Percentiles rank a stretch among this genome's conserved stretches.
Conservation (phyloP, 441 rosid species). For the Jatropha podagrica region DNA sequence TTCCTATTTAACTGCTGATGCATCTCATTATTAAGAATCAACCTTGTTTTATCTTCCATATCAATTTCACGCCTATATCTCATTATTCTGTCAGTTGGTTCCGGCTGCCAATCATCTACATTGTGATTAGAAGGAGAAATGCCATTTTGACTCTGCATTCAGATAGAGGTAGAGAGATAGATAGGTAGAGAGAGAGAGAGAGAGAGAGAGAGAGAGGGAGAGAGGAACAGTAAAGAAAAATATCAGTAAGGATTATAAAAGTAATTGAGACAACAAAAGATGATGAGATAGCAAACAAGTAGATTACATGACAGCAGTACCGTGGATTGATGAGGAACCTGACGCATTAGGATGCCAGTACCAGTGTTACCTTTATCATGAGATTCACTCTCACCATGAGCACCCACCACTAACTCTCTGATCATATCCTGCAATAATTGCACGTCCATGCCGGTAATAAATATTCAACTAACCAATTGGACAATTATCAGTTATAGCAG, state of each 20-base stretch:
- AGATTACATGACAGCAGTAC: constrained; percentile 48
- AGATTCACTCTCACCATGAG: constrained; percentile 39
- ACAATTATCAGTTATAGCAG: constrained; percentile 4
- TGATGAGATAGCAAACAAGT: constrained; percentile 25
- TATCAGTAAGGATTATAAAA: not conserved
- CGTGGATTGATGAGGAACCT: constrained; percentile 45
- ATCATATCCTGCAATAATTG: constrained; percentile 65
- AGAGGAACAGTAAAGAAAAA: constrained; percentile 12
- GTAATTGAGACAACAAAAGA: constrained; percentile 16
- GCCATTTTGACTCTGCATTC: constrained; percentile 38
- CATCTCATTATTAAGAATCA: constrained; percentile 27
- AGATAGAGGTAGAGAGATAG: not conserved
- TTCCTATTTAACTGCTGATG: constrained; percentile 30
- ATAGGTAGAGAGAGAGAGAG: no score
- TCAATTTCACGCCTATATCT: constrained; percentile 29
- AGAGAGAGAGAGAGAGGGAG: not conserved
- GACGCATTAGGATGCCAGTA: constrained; percentile 32
- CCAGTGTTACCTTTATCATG: constrained; percentile 33
- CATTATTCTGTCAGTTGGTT: constrained; percentile 30
- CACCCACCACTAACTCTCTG: constrained; percentile 49
- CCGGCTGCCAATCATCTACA: constrained; percentile 32
- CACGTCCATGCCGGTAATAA: constrained; percentile 13
- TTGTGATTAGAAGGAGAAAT: constrained; percentile 29
- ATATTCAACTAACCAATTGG: not conserved
- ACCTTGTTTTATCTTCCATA: constrained; percentile 25